Percentiles rank a stretch among this genome's conserved stretches.
Conservation (phyloP, 495 filamentous ascomycete genomes). For the Cairneyella variabilis region DNA sequence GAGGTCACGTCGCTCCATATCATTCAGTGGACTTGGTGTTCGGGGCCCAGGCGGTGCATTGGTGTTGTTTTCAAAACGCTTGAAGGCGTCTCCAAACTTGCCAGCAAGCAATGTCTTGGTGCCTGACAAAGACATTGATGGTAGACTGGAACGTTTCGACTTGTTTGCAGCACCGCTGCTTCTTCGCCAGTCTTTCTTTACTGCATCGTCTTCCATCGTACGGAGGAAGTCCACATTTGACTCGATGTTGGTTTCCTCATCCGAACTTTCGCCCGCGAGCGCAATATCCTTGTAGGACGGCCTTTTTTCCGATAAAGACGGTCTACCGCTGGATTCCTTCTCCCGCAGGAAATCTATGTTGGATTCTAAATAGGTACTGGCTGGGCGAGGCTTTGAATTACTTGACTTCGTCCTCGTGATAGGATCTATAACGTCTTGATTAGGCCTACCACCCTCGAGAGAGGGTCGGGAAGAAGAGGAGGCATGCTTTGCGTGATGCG, state of each 20-base stretch:
- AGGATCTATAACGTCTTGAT: slow-evolving; percentile 54
- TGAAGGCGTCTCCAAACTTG: slow-evolving; percentile 94
- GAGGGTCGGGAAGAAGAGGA: slow-evolving; percentile 72
- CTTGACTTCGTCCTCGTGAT: slow-evolving; percentile 53
- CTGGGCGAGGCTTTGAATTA: slow-evolving; percentile 59
- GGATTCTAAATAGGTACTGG: slow-evolving; percentile 74
- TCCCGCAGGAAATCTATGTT: slow-evolving; percentile 51
- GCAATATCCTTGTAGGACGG: slow-evolving; percentile 15
- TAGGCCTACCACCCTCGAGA: slow-evolving; percentile 68
- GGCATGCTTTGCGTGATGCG: slow-evolving; percentile 37
- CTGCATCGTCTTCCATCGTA: slow-evolving; percentile 71
- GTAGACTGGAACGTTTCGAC: slow-evolving; percentile 75
- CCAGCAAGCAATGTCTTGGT: slow-evolving; percentile 85
- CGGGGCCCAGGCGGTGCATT: slow-evolving; percentile 39
- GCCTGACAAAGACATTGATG: slow-evolving; percentile 51
- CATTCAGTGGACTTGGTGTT: slow-evolving; percentile 52
- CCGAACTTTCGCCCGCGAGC: slow-evolving; percentile 32
- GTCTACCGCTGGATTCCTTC: slow-evolving; percentile 18
- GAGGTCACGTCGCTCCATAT: slow-evolving; percentile 48
- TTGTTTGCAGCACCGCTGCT: slow-evolving; percentile 60
- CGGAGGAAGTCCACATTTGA: slow-evolving; percentile 88
- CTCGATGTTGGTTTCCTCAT: slow-evolving; percentile 66
- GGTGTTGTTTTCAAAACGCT: slow-evolving; percentile 74
- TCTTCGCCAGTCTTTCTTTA: slow-evolving; percentile 68
- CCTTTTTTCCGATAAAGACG: slow-evolving; percentile 17